phyloP scores from a whole-genome alignment of 192 early-diverging fungal genomes.

The Coemansia furcata region DNA sequence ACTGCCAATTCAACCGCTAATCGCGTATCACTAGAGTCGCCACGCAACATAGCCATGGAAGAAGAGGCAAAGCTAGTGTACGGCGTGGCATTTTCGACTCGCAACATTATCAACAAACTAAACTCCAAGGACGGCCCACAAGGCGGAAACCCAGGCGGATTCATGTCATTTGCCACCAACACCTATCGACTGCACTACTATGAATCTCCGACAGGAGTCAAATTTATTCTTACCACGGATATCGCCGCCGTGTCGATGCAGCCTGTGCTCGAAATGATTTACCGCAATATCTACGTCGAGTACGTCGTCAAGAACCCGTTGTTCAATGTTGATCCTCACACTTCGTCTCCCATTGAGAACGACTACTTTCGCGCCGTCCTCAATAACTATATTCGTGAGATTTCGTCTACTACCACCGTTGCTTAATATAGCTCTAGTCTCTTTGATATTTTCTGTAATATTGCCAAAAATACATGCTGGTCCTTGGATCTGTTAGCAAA shows the following conservation, averaged over 20 bases:
- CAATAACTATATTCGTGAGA: constrained; percentile 49
- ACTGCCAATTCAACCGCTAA: constrained; percentile 15
- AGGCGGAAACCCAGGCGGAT: constrained; percentile 47
- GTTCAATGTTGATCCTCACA: constrained; percentile 50
- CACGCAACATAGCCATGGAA: constrained; percentile 48
- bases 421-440: constrained; percentile 1
- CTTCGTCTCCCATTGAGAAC: constrained; percentile 48
- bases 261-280: constrained; percentile 74
- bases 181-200: constrained; percentile 90
- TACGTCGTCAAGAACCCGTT: constrained; percentile 91
- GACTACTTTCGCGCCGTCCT: constrained; percentile 52
- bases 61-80: constrained; percentile 96
- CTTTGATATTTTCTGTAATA: background rate
- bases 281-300: constrained; percentile 87
- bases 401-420: constrained; percentile 19
- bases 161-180: constrained; percentile 67
- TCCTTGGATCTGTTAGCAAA: background rate
- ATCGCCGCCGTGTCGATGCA: constrained; percentile 63
- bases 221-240: constrained; percentile 87
- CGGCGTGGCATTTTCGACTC: constrained; percentile 87
- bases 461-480: background rate
- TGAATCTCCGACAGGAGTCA: constrained; percentile 82
- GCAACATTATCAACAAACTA: constrained; percentile 86
- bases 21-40: constrained; percentile 9
- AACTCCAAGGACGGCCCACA: constrained; percentile 42